Conservation (phyloP, 495 filamentous ascomycete genomes). For the Neurospora sublineolata region DNA sequence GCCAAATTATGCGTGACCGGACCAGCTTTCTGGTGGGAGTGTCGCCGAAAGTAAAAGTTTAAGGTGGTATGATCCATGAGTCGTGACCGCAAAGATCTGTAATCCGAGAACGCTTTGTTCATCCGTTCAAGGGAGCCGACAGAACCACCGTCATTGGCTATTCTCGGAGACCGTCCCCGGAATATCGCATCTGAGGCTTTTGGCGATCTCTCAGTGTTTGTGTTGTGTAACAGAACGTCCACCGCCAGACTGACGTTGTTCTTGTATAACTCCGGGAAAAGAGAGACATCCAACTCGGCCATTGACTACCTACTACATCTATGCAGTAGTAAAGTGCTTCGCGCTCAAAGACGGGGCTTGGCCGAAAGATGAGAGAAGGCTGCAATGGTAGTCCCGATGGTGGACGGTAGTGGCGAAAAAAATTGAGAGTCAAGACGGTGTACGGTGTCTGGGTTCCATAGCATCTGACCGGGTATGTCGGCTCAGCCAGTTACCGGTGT, state of each 20-base stretch:
- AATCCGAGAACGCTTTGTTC: neutral
- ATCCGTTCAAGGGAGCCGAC: neutral
- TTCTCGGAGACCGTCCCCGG: neutral
- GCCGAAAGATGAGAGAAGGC: neutral
- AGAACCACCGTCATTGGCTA: neutral
- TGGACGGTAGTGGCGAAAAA: neutral
- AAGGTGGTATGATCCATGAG: neutral
- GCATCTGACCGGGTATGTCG: neutral
- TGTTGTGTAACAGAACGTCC: neutral
- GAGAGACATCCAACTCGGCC: neutral
- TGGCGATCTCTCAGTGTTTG: neutral
- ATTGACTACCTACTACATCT: too few species aligned
- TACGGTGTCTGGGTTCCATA: neutral
- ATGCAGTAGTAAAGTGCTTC: too few species aligned
- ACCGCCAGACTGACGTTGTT: slow-evolving; percentile 12
- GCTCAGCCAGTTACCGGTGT: neutral
- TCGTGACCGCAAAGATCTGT: neutral
- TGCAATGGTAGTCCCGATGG: too few species aligned
- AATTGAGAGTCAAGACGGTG: neutral
- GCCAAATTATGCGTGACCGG: neutral
- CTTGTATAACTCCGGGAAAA: neutral
- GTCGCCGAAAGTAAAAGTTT: neutral
- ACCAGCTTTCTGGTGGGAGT: neutral
- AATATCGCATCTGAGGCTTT: neutral
- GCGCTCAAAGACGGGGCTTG: neutral